phyloP scores from a whole-genome alignment of 2,329 filamentous ascomycete species.

The Cadophora luteo-olivacea region DNA sequence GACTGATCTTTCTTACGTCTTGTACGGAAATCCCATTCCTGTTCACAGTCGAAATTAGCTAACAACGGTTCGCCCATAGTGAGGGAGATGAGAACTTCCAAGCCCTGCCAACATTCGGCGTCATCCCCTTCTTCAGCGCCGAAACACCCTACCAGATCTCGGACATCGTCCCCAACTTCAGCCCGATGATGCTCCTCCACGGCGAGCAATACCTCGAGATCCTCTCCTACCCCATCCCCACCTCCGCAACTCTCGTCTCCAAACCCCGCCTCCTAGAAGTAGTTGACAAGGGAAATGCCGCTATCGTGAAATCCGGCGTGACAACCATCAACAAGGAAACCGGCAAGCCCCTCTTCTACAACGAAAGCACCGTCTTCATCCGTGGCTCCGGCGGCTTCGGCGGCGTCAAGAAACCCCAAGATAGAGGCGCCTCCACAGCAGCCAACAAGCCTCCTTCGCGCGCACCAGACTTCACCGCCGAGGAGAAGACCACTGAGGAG shows the following conservation, averaged over 20 bases:
- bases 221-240: slow-evolving; percentile 89
- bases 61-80: slow-evolving; percentile 34
- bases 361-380: slow-evolving; percentile 92
- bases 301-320: slow-evolving; percentile 79
- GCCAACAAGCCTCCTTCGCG: slow-evolving; percentile 80
- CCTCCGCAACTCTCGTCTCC: slow-evolving; percentile 76
- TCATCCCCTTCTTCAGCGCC: slow-evolving; percentile 91
- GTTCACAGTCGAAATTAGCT: neutral
- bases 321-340: slow-evolving; percentile 85
- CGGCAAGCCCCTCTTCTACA: slow-evolving; percentile 94
- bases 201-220: slow-evolving; percentile 98
- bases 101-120: slow-evolving; percentile 91
- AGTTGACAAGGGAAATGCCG: slow-evolving; percentile 92
- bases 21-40: slow-evolving; percentile 51
- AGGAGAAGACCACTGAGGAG: slow-evolving; percentile 86
- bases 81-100: slow-evolving; percentile 94
- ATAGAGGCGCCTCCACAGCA: slow-evolving; percentile 82
- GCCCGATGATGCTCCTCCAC: slow-evolving; percentile 97
- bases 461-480: slow-evolving; percentile 79
- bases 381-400: slow-evolving; percentile 91
- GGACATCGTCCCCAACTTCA: slow-evolving; percentile 93
- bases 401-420: slow-evolving; percentile 76
- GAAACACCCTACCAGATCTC: slow-evolving; percentile 79
- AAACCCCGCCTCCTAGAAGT: slow-evolving; percentile 88
- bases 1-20: slow-evolving; percentile 85